Base-by-base conservation (phyloP, 768 basidiomycete genomes). In the Amanita exitialis region DNA sequence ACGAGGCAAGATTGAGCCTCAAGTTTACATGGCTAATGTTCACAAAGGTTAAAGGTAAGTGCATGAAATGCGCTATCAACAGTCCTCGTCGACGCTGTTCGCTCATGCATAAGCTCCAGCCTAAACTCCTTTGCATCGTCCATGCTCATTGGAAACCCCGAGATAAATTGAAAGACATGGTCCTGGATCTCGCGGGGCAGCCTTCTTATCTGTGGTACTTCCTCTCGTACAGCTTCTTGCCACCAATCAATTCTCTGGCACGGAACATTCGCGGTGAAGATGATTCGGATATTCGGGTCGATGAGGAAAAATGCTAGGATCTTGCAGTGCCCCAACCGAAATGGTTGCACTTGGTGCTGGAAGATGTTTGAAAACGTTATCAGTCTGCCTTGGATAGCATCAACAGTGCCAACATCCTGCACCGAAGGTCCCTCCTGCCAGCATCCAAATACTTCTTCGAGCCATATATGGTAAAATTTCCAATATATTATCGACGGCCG, bases 271-370 rank as follows among this genome's bases (percentile, higher is more conserved):
- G 61, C 60, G 2, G 70, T 66, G 2, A 64, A 66, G 15, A 60
- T 59, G 7, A 69, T 57, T 0, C 53, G 44, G 9, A 57, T 46
- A 6, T 57, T 53, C 2, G 71, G 71, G 44, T 72, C 67, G 49
- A 69, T 62, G 43, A 72, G 64, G 57, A 68, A 68, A 47, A 71
- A 57, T 6, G 61, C 61, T 25, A 72, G 56, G 16, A 71, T 69
- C 56, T 69, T 73, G 27, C 68, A 61, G 47, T 66, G 60, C 5
- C 70, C 71, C 49, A 70, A 62, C 32, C 56, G 47, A 55, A 72
- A 72, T 3, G 66, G 59, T 28, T 59, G 58, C 20, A 71, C 65
- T 25, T 57, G 59, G 54, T 71, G 67, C 46, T 70, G 69, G 51
- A 64, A 68, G 9, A 65, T 53, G 54, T 70, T 69, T 16, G 67